Conservation (phyloP, 2,329 filamentous ascomycete species). For the Plenodomus lindquistii region DNA sequence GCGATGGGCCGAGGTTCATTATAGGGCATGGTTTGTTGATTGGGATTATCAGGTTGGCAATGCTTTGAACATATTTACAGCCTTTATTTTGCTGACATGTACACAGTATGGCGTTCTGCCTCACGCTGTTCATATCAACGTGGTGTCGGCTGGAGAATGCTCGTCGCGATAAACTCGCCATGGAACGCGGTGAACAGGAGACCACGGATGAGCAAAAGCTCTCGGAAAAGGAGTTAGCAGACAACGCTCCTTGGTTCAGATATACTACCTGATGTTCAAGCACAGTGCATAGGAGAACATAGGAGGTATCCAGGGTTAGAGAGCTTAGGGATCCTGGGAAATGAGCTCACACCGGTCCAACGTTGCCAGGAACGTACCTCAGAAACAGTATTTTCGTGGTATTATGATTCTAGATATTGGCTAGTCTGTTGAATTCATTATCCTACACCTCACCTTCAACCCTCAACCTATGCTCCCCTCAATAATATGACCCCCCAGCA, state of each 20-base stretch:
- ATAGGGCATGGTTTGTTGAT: slow-evolving; percentile 54
- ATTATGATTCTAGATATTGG: neutral
- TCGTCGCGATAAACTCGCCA: slow-evolving; percentile 53
- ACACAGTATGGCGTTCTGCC: slow-evolving; percentile 51
- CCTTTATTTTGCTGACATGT: slow-evolving; percentile 4
- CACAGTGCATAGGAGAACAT: too few relatives aligned
- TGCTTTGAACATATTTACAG: neutral
- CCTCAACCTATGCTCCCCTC: neutral
- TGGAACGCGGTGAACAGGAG: slow-evolving; percentile 50
- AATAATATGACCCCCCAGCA: slow-evolving; percentile 15
- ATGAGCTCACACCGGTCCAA: too few relatives aligned
- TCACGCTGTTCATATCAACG: slow-evolving; percentile 60
- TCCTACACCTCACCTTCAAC: neutral
- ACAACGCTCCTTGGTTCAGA: slow-evolving; percentile 55
- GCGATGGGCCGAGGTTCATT: slow-evolving; percentile 50
- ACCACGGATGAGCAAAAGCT: slow-evolving; percentile 60
- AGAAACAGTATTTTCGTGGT: neutral
- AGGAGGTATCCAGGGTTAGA: too few relatives aligned
- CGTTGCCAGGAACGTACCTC: neutral
- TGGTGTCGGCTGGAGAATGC: slow-evolving; percentile 62
- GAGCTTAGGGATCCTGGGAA: too few relatives aligned
- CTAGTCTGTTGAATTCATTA: neutral
- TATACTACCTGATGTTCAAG: slow-evolving; percentile 27
- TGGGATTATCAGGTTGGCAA: slow-evolving; percentile 45
- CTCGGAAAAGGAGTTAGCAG: slow-evolving; percentile 59